phyloP scores from a whole-genome alignment of 2,329 filamentous ascomycete species.

The Mycocentrospora acerina region DNA sequence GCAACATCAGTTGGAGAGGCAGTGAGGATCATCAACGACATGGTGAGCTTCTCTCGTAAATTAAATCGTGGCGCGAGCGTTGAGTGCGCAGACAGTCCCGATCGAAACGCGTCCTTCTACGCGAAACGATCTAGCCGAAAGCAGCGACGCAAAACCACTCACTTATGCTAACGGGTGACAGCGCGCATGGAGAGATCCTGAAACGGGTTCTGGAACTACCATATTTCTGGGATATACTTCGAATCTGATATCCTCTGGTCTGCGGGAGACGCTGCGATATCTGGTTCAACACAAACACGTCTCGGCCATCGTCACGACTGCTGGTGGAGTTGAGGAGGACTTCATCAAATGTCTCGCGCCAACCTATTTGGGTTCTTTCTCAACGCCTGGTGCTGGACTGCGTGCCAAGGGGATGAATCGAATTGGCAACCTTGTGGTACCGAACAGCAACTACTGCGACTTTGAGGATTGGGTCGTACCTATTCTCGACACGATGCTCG shows the following conservation, averaged over 20 bases:
- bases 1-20: constrained; percentile 81
- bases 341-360: constrained; percentile 96
- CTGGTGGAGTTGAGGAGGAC: constrained; percentile 94
- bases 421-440: constrained; percentile 93
- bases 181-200: constrained; percentile 79
- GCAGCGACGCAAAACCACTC: constrained; percentile 23
- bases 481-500: constrained; percentile 90
- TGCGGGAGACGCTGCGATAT: constrained; percentile 88
- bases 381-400: constrained; percentile 71
- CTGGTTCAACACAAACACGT: constrained; percentile 91
- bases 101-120: constrained; percentile 19
- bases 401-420: constrained; percentile 87
- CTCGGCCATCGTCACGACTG: constrained; percentile 90
- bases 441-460: constrained; percentile 94
- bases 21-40: constrained; percentile 88
- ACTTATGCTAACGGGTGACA: constrained; percentile 41
- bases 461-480: constrained; percentile 98
- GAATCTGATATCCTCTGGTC: constrained; percentile 93
- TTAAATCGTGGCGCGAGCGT: constrained; percentile 14
- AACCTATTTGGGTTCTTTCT: constrained; percentile 90
- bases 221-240: constrained; percentile 98
- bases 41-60: constrained; percentile 60
- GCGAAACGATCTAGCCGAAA: constrained; percentile 37
- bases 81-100: constrained; percentile 21
- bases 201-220: constrained; percentile 77